Evolutionary conservation across 1,284 basidiomycete genomes (phyloP).

Genomic region (Chondrostereum purpureum): DNA sequence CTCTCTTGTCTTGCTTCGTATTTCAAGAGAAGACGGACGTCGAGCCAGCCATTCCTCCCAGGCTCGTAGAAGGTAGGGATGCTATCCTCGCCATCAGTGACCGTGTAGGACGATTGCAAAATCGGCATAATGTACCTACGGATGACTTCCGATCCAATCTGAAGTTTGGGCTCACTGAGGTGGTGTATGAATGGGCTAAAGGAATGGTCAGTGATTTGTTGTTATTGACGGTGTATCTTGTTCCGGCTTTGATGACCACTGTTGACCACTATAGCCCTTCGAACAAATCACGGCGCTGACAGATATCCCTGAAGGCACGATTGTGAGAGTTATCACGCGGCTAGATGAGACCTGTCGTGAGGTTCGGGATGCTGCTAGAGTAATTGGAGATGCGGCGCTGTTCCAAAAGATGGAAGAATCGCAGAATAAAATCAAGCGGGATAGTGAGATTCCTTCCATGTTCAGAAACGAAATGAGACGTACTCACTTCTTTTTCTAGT

Average conservation of each 20-base stretch:
- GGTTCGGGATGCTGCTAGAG: conserved; percentile 93
- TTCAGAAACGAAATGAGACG: too few species aligned
- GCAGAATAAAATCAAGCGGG: conserved; percentile 88
- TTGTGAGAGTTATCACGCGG: conserved; percentile 93
- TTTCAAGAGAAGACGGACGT: conserved; percentile 96
- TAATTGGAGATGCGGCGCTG: conserved; percentile 92
- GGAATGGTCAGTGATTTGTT: conserved; percentile 83
- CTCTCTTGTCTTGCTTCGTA: conserved; percentile 91
- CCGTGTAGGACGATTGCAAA: conserved; percentile 74
- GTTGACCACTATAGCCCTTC: conserved; percentile 66
- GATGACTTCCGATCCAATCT: conserved; percentile 72
- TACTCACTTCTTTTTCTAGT: too few species aligned
- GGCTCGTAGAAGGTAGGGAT: conserved; percentile 74
- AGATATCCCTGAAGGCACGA: conserved; percentile 94
- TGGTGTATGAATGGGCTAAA: conserved; percentile 98
- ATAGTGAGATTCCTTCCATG: conserved; percentile 59
- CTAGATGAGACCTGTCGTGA: conserved; percentile 97
- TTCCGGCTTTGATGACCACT: conserved; percentile 6
- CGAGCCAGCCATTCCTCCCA: conserved; percentile 74
- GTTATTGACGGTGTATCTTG: not conserved
- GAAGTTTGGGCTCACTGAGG: conserved; percentile 89
- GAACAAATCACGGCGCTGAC: conserved; percentile 90
- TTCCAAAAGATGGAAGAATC: conserved; percentile 98
- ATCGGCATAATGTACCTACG: conserved; percentile 69
- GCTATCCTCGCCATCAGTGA: conserved; percentile 81